Evolutionary conservation across 257 asterid species (phyloP).

Genomic region (Solanum megistacrolobum): DNA sequence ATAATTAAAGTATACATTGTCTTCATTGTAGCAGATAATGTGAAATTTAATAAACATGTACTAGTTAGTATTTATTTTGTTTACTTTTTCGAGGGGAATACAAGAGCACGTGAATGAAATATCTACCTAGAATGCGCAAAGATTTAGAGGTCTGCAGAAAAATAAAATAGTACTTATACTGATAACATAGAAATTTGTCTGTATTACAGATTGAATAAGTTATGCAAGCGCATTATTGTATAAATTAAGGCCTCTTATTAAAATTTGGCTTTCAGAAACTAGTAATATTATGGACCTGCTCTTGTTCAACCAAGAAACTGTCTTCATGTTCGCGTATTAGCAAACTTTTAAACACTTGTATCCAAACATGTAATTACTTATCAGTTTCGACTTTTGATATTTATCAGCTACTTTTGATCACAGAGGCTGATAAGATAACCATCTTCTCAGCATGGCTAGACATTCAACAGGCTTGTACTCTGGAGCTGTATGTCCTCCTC

Average conservation of each 20-base stretch:
- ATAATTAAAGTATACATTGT: background rate
- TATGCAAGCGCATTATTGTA: background rate
- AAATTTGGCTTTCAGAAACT: background rate
- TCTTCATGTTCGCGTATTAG: background rate
- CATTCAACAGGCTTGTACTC: constrained; percentile 19
- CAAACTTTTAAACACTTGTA: background rate
- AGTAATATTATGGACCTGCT: background rate
- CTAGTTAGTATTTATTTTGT: background rate
- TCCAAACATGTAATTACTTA: background rate
- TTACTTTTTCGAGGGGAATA: background rate
- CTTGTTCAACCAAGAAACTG: background rate
- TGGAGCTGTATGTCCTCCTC: constrained; percentile 33
- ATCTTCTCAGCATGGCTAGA: constrained; percentile 17
- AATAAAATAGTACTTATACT: background rate
- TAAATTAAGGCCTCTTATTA: background rate
- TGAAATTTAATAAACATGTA: background rate
- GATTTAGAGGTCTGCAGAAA: background rate
- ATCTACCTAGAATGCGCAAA: background rate
- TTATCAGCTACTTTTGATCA: background rate
- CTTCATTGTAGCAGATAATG: background rate
- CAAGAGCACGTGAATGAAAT: background rate
- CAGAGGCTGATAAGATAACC: constrained; percentile 17
- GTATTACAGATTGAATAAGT: too few relatives aligned
- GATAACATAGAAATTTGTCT: too few relatives aligned
- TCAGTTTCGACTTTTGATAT: background rate